Evolutionary conservation across 2,329 filamentous ascomycete genomes (phyloP).

Genomic region (Neonectria punicea): DNA sequence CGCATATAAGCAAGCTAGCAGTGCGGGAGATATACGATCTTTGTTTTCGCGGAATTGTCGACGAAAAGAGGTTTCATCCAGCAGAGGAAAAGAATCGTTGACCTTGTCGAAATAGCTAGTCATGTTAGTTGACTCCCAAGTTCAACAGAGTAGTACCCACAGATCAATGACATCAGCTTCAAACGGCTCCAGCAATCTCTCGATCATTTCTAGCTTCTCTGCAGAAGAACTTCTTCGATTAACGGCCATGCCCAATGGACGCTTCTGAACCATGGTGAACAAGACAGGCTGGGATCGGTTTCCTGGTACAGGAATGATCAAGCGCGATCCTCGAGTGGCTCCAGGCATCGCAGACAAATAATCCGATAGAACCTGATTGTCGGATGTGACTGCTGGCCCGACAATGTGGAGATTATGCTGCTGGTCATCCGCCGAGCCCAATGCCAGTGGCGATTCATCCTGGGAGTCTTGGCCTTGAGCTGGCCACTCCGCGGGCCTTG

Average conservation of each 20-base stretch:
- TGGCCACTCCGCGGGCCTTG: constrained; percentile 6
- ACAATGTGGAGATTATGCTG: constrained; percentile 64
- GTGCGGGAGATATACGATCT: constrained; percentile 63
- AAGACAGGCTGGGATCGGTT: constrained; percentile 52
- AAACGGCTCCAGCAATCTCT: constrained; percentile 68
- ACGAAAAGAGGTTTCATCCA: constrained; percentile 65
- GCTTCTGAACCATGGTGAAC: constrained; percentile 59
- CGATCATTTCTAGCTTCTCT: constrained; percentile 64
- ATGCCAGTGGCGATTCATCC: constrained; percentile 42
- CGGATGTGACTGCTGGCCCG: constrained; percentile 67
- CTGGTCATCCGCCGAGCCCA: constrained; percentile 49
- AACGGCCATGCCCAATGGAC: constrained; percentile 55
- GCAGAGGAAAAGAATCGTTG: constrained; percentile 69
- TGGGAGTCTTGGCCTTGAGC: constrained; percentile 12
- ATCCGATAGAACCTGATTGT: constrained; percentile 69
- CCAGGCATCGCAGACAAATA: constrained; percentile 57
- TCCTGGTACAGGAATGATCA: constrained; percentile 46
- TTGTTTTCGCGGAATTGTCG: constrained; percentile 57
- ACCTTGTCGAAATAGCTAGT: constrained; percentile 49
- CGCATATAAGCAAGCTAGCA: constrained; percentile 68
- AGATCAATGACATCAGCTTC: constrained; percentile 60
- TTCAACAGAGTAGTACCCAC: constrained; percentile 43
- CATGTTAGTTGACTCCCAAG: constrained; percentile 17
- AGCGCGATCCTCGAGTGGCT: constrained; percentile 42
- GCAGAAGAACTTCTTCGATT: constrained; percentile 50